Base-by-base conservation (phyloP, 2,329 filamentous ascomycete species). In the Diaporthe destruens region DNA sequence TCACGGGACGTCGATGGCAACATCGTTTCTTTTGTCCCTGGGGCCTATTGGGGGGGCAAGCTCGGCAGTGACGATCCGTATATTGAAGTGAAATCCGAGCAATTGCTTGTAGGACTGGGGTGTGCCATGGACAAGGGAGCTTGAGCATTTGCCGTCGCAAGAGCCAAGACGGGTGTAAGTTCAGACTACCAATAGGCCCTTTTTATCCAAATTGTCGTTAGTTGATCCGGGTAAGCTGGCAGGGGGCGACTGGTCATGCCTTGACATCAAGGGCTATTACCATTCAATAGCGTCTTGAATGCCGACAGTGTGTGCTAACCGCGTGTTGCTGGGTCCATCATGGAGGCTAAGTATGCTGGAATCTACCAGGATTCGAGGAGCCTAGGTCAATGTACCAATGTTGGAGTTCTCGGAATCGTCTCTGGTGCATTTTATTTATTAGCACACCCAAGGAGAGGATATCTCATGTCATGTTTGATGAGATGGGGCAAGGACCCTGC, bases 1-100 rank as follows among this genome's bases (percentile, higher is more conserved):
- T 51, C 25, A 25, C 44, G 11, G 12, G 14, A 29, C 29, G 36
- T 18, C 61, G 20, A 51, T 36, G 61, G 57, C 14, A 42, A 29
- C 36, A 61, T 34, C 6, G 42, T n/a, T 11, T 2, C 32, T 63
- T n/a, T 25, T 20, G 20, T 47, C 12, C 11, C 32, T n/a, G 42
- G 42, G 57, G 23, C 25, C 42, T 29, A 47, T 49, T 63, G 23
- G 44, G 59, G 59, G 20, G 5, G 32, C 61, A 36, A 36, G 44
- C 44, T 65, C 61, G 61, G 61, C 51, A 20, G 61, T 65, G 29
- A 51, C 20, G 61, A 51, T 65, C 61, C 61, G 61, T 65, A 65
- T 65, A 51, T 51, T 65, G 61, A 65, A 65, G 44, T 65, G 14
- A 36, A 51, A 51, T 36, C 61, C 36, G 44, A 65, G 36, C 44